Base-by-base conservation (phyloP, 1,284 basidiomycete genomes). In the Tilletia setariae region DNA sequence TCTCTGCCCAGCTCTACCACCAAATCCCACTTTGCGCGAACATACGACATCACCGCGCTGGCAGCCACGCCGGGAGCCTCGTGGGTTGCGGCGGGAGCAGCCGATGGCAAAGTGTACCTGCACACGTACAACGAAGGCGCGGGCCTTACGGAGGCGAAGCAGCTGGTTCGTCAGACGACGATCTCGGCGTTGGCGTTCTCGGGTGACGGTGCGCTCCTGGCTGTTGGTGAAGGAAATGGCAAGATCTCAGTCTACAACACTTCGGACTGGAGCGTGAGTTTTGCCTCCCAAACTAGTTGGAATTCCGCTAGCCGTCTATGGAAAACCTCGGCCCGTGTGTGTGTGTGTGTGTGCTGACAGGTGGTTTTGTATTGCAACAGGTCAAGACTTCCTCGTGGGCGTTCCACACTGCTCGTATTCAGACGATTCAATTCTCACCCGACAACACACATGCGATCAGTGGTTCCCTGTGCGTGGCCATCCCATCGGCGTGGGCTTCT, bases 171-270 rank as follows among this genome's bases (percentile, higher is more conserved):
- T 8, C 21, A 28, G 53, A 15, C 53, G 25, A 51, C 75, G 6
- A 86, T 97, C 15, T 90, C 90, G 32, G 88, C 89, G 0, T 83
- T 98, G 1, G 88, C 91, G 0, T 92, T 97, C 84, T 91, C 91
- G 0, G 87, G 89, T 0, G 89, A 94, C 79, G 91, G 90, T 0
- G 84, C 85, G 42, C 85, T 90, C 30, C 85, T 97, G 9, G 92
- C 91, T 63, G 81, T 77, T 6, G 83, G 83, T 1, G 83, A 93
- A 89, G 89, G 89, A 2, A 87, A 85, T 53, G 92, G 92, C 53
- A 91, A 89, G 83, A 88, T 95, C 68, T 84, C 88, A n/a, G 85
- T 94, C 11, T 92, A 89, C 83, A 89, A 93, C 75, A 87, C 89
- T 11, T 88, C 88, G 85, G 89, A 89, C 68, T 32, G 82, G 63